These are phyloP conservation scores for Parascedosporium putredinis DNA, from an alignment of 2,329 filamentous ascomycete species.

Conservation along the genomic window DNA sequence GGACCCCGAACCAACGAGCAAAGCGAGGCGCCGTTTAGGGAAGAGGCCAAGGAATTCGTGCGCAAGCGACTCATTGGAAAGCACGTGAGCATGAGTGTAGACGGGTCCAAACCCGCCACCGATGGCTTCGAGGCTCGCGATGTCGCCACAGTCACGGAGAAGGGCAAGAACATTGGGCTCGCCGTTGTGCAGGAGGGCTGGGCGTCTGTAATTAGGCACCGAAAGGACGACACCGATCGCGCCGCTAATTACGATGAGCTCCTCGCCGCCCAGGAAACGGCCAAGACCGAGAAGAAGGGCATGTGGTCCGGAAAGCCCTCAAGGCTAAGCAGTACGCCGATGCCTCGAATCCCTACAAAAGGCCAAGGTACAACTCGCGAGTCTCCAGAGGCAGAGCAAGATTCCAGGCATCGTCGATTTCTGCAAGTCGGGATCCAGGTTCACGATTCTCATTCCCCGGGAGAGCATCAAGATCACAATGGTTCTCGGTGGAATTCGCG, in stretches of 20 bases:
- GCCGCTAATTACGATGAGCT: constrained; percentile 91
- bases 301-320: constrained; percentile 91
- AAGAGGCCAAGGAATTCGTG: constrained; percentile 93
- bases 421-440: constrained; percentile 92
- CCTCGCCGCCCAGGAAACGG: constrained; percentile 66
- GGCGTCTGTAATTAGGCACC: constrained; percentile 86
- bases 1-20: constrained; percentile 85
- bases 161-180: constrained; percentile 79
- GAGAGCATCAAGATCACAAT: constrained; percentile 93
- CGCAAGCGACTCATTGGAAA: constrained; percentile 93
- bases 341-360: constrained; percentile 90
- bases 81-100: constrained; percentile 78
- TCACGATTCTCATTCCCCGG: constrained; percentile 81
- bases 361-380: constrained; percentile 84
- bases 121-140: constrained; percentile 93
- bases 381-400: constrained; percentile 82
- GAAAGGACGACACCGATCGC: constrained; percentile 87
- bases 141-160: constrained; percentile 76
- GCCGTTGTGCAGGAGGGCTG: constrained; percentile 85
- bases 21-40: constrained; percentile 76
- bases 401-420: constrained; percentile 92
- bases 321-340: constrained; percentile 77
- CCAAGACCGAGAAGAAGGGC: constrained; percentile 81
- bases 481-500: constrained; percentile 85
- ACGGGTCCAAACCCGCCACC: constrained; percentile 79